Evolutionary conservation across 768 basidiomycete species (phyloP).

Genomic region (Panaeolus cyanescens): DNA sequence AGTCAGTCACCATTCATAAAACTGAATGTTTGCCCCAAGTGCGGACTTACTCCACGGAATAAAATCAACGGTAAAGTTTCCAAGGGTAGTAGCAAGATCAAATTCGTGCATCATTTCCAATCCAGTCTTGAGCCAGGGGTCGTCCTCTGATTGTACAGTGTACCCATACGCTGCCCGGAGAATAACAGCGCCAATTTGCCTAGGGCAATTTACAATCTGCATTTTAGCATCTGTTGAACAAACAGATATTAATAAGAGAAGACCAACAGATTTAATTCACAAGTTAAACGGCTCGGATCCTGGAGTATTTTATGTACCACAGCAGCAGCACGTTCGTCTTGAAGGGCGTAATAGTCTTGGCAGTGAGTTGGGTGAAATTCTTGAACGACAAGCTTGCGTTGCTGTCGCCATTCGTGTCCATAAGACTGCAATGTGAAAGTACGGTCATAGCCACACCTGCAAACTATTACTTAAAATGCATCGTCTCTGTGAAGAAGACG

Average conservation of each 20-base stretch:
- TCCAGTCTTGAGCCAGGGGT: conserved; percentile 50
- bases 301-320: conserved; percentile 20
- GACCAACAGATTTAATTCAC: conserved; percentile 28
- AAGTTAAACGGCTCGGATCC: conserved; percentile 24
- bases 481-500: neutral
- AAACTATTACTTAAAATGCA: neutral
- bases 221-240: neutral
- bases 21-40: neutral
- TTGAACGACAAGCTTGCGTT: conserved; percentile 29
- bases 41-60: conserved; percentile 32
- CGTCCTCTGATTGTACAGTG: conserved; percentile 46
- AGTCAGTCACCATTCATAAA: neutral
- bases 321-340: conserved; percentile 18
- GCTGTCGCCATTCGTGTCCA: conserved; percentile 37
- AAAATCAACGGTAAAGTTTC: conserved; percentile 37
- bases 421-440: conserved; percentile 19
- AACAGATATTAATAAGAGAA: neutral
- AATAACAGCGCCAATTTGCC: conserved; percentile 55
- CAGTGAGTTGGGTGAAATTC: conserved; percentile 17
- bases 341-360: conserved; percentile 14
- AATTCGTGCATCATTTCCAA: conserved; percentile 52
- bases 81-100: conserved; percentile 42
- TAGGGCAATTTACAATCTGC: conserved; percentile 11
- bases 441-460: neutral
- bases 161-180: conserved; percentile 57